These are phyloP conservation scores for Ophiostoma piceae DNA, from an alignment of 2,329 filamentous ascomycete species.

Conservation along the genomic window DNA sequence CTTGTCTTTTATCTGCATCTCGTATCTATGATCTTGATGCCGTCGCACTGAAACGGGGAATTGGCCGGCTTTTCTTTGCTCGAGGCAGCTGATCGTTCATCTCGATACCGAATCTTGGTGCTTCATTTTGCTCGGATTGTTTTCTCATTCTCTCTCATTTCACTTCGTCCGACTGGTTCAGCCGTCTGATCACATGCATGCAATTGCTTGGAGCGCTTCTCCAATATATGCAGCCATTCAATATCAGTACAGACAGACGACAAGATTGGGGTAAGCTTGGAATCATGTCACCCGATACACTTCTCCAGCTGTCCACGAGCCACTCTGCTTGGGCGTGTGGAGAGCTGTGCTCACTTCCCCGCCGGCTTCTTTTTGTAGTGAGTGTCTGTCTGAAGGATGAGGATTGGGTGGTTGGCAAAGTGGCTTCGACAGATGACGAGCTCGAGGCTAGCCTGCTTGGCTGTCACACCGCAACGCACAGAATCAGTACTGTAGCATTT, in stretches of 20 bases:
- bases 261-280: slow-evolving; percentile 11
- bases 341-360: slow-evolving; percentile 5
- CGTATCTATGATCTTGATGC: neutral
- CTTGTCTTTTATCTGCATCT: neutral
- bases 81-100: neutral
- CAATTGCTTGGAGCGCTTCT: neutral
- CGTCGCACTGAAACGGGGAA: neutral
- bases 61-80: neutral
- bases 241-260: neutral
- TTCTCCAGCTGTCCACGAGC: neutral
- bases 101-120: neutral
- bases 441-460: neutral
- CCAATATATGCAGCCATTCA: neutral
- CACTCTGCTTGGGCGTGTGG: neutral
- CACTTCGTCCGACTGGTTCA: neutral
- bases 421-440: neutral
- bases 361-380: neutral
- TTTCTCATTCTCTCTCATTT: neutral
- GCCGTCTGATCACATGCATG: neutral
- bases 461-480: neutral
- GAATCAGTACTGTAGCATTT: neutral
- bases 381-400: neutral
- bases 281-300: slow-evolving; percentile 5
- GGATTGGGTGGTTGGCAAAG: neutral
- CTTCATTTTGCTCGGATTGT: neutral